Conservation (phyloP, 345 rosid species). For the Eucalyptus leucophloia region DNA sequence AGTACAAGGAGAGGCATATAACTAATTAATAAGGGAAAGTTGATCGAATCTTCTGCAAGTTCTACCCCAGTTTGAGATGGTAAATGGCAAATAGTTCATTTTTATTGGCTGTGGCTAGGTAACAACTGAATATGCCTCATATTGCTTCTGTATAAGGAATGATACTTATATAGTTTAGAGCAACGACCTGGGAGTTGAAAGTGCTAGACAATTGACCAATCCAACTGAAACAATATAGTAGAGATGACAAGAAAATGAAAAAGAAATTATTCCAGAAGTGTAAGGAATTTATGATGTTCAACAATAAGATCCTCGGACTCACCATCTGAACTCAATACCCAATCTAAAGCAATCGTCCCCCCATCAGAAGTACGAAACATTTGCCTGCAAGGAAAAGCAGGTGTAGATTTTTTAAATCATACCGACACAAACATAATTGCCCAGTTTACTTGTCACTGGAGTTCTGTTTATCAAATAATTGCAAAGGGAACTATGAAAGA, state of each 20-base stretch:
- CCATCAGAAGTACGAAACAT: conserved; percentile 71
- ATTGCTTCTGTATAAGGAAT: neutral
- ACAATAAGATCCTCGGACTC: neutral
- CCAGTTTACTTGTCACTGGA: neutral
- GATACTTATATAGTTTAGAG: neutral
- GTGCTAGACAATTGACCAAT: neutral
- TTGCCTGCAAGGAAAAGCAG: conserved; percentile 23
- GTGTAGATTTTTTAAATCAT: neutral
- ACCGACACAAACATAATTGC: neutral
- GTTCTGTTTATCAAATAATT: neutral
- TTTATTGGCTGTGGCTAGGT: neutral
- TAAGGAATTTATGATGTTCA: neutral
- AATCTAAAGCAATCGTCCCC: conserved; percentile 84
- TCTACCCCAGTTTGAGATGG: neutral
- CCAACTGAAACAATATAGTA: neutral
- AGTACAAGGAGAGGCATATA: neutral
- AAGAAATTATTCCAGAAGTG: neutral
- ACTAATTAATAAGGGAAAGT: neutral
- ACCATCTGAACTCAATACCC: conserved; percentile 65
- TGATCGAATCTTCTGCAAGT: neutral
- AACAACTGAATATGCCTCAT: neutral
- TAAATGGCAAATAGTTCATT: neutral
- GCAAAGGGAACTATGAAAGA: neutral
- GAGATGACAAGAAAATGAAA: neutral
- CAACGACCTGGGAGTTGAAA: neutral